A percentile compares a stretch with the other conserved stretches of the same genome.
Conservation (phyloP, 2,329 filamentous ascomycete genomes). For the Huntiella bhutanensis region DNA sequence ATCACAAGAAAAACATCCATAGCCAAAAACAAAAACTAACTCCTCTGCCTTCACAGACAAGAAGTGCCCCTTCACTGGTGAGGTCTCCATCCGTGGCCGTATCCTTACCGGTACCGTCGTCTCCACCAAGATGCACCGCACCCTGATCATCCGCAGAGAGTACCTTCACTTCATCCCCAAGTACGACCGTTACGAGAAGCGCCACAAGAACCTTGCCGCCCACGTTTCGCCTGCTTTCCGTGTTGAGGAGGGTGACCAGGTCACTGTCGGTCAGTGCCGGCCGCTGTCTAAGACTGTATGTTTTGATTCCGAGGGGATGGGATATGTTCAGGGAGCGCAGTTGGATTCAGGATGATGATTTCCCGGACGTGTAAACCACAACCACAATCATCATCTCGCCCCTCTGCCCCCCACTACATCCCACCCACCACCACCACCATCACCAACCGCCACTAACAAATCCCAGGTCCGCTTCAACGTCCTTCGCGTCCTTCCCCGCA, state of each 20-base stretch:
- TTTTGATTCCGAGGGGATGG: conserved; percentile 17
- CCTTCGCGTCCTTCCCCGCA: conserved; percentile 92
- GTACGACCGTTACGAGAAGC: conserved; percentile 99
- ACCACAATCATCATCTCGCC: neutral
- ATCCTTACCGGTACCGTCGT: conserved; percentile 98
- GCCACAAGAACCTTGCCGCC: conserved; percentile 98
- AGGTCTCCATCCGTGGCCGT: conserved; percentile 99
- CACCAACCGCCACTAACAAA: conserved; percentile 6
- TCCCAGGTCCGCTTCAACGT: conserved; percentile 94
- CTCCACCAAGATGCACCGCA: conserved; percentile 99
- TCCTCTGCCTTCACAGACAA: conserved; percentile 49
- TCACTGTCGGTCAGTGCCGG: conserved; percentile 98
- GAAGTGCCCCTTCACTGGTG: conserved; percentile 99
- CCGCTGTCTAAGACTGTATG: conserved; percentile 98
- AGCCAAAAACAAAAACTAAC: conserved; percentile 2
- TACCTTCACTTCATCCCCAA: conserved; percentile 99
- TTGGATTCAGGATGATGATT: neutral
- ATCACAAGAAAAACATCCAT: too few relatives aligned
- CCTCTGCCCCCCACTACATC: neutral
- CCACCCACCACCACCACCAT: neutral
- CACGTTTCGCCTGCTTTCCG: conserved; percentile 99
- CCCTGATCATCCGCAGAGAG: conserved; percentile 96
- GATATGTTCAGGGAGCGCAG: neutral
- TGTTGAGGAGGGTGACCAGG: conserved; percentile 98
- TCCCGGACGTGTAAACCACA: too few relatives aligned